Conservation (phyloP, 345 rosid genomes). For the Garcia nutans region DNA sequence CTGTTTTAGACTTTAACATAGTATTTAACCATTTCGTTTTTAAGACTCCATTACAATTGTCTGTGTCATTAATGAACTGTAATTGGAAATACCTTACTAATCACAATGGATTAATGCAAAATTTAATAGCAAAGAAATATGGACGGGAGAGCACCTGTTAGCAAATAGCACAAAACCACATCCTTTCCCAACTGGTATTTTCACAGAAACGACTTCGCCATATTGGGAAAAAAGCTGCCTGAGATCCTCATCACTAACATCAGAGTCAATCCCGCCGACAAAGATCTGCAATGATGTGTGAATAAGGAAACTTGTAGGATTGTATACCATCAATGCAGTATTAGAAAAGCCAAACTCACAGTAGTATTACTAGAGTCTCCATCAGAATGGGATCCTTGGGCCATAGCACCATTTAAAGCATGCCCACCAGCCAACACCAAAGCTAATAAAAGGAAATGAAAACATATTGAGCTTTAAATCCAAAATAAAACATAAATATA, state of each 20-base stretch:
- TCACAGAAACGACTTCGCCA: conserved; percentile 88
- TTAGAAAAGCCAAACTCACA: conserved; percentile 49
- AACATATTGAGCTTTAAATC: conserved; percentile 11
- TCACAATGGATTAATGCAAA: too few species aligned
- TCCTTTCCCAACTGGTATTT: conserved; percentile 92
- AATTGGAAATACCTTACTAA: neutral
- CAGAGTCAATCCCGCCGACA: conserved; percentile 91
- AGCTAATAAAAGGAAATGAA: conserved; percentile 44
- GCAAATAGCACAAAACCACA: conserved; percentile 89
- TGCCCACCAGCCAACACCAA: conserved; percentile 82
- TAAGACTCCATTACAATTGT: neutral
- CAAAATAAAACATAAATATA: conserved; percentile 16
- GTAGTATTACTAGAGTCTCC: conserved; percentile 76
- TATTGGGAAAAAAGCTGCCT: conserved; percentile 76
- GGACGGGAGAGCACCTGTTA: conserved; percentile 47
- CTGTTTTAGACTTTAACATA: too few species aligned
- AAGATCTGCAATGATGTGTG: conserved; percentile 59
- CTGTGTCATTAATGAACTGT: too few species aligned
- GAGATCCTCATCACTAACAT: conserved; percentile 80
- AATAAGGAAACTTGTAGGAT: conserved; percentile 18
- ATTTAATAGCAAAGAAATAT: neutral
- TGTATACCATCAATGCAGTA: conserved; percentile 8
- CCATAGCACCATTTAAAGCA: conserved; percentile 56
- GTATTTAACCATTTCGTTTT: neutral
- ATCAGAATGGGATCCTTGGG: conserved; percentile 64